Percentiles rank a stretch among this genome's conserved stretches.
These are phyloP conservation scores for Parafenestella ontariensis DNA, from an alignment of 2,329 filamentous ascomycete species.

Conservation along the genomic window DNA sequence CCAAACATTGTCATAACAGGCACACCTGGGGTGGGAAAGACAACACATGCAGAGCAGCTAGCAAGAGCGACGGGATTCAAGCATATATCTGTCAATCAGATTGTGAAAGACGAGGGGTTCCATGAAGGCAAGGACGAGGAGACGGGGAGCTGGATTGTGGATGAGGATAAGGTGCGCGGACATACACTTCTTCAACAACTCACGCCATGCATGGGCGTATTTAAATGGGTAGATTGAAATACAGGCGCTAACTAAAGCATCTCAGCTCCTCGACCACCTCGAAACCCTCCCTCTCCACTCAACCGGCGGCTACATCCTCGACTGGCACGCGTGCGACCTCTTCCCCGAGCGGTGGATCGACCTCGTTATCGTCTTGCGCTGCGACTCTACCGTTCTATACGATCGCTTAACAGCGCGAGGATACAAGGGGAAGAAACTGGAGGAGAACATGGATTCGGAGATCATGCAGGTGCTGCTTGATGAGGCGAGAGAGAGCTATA, in stretches of 20 bases:
- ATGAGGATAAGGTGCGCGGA: constrained; percentile 83
- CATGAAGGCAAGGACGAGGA: constrained; percentile 89
- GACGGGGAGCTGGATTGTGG: constrained; percentile 87
- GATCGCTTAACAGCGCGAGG: constrained; percentile 81
- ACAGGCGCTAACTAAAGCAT: no score
- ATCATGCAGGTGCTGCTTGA: constrained; percentile 96
- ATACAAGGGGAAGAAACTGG: constrained; percentile 84
- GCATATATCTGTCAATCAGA: constrained; percentile 86
- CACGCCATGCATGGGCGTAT: background rate
- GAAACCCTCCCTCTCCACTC: constrained; percentile 73
- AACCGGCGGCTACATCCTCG: constrained; percentile 84
- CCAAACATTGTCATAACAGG: constrained; percentile 97
- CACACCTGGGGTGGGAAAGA: constrained; percentile 95
- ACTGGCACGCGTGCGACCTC: constrained; percentile 97
- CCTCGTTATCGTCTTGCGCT: constrained; percentile 88
- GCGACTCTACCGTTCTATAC: constrained; percentile 80
- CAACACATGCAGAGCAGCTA: constrained; percentile 84
- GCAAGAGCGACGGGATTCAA: constrained; percentile 77
- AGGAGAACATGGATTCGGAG: constrained; percentile 96
- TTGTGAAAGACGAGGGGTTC: constrained; percentile 87
- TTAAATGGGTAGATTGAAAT: no score
- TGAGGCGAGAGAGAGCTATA: constrained; percentile 87
- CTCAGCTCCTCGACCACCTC: constrained; percentile 82
- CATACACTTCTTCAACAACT: background rate
- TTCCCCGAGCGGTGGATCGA: constrained; percentile 96